Evolutionary conservation across 139 green algal species (phyloP).

Genomic region (Nannochloris sp.): DNA sequence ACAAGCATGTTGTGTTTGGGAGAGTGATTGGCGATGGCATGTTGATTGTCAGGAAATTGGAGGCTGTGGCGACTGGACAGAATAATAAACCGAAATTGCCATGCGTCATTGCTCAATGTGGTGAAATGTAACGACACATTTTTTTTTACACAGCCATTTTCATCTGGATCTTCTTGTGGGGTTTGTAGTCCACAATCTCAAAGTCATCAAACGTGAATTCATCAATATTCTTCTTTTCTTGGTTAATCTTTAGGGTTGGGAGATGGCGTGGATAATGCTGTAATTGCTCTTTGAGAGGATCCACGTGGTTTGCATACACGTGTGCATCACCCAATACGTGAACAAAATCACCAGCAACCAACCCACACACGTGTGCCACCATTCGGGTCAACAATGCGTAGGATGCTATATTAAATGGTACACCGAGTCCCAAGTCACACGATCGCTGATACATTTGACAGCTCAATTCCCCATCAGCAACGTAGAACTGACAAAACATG

Average conservation of each 20-base stretch:
- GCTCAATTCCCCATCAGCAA: constrained; percentile 89
- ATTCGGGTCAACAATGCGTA: constrained; percentile 94
- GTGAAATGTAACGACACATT: constrained; percentile 76
- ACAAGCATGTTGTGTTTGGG: constrained; percentile 93
- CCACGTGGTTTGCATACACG: constrained; percentile 96
- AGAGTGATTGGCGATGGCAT: constrained; percentile 78
- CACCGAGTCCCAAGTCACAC: constrained; percentile 94
- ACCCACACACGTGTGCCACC: constrained; percentile 83
- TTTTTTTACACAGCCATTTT: constrained; percentile 81
- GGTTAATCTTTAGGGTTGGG: constrained; percentile 80
- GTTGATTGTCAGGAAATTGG: constrained; percentile 87
- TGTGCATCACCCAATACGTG: constrained; percentile 94
- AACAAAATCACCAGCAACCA: constrained; percentile 88
- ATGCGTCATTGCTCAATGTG: constrained; percentile 77
- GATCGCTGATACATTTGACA: constrained; percentile 99
- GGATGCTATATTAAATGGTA: constrained; percentile 99
- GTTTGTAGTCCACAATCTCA: constrained; percentile 76
- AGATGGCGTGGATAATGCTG: constrained; percentile 65
- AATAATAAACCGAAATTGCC: constrained; percentile 82
- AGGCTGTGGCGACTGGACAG: constrained; percentile 73
- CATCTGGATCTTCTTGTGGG: constrained; percentile 95
- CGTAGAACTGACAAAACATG: constrained; percentile 98
- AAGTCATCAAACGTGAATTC: constrained; percentile 83
- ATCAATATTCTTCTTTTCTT: constrained; percentile 83
- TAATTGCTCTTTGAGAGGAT: constrained; percentile 91